phyloP scores from a whole-genome alignment of 1,284 basidiomycete genomes.

The Marasmius sp. region DNA sequence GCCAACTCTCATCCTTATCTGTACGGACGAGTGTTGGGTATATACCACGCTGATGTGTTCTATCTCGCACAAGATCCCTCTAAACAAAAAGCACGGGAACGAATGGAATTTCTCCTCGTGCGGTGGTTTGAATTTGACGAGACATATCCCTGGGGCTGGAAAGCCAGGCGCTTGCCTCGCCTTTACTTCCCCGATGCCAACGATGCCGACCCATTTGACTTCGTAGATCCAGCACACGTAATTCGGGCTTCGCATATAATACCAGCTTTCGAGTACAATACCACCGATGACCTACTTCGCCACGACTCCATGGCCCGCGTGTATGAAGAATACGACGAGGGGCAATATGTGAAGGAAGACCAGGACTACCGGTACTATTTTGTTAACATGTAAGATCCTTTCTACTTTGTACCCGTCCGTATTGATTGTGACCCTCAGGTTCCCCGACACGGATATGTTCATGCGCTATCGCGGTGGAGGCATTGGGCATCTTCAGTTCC shows the following conservation, averaged over 20 bases:
- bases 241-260: background rate
- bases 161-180: background rate
- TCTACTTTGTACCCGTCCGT: background rate
- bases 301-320: background rate
- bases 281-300: background rate
- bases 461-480: background rate
- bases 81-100: too few species aligned
- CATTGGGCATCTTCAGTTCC: background rate
- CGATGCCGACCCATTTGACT: background rate
- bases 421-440: background rate
- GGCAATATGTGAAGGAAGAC: background rate
- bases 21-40: conserved; percentile 34
- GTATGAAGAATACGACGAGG: background rate
- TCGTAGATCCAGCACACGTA: background rate
- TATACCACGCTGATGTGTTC: conserved; percentile 31
- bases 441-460: background rate
- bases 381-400: background rate
- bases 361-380: background rate
- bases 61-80: too few species aligned
- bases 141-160: background rate
- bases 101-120: too few species aligned
- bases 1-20: conserved; percentile 24
- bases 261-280: background rate
- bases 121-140: background rate
- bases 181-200: background rate